Conservation (phyloP, 305 asterid genomes). For the Andrographis paniculata region DNA sequence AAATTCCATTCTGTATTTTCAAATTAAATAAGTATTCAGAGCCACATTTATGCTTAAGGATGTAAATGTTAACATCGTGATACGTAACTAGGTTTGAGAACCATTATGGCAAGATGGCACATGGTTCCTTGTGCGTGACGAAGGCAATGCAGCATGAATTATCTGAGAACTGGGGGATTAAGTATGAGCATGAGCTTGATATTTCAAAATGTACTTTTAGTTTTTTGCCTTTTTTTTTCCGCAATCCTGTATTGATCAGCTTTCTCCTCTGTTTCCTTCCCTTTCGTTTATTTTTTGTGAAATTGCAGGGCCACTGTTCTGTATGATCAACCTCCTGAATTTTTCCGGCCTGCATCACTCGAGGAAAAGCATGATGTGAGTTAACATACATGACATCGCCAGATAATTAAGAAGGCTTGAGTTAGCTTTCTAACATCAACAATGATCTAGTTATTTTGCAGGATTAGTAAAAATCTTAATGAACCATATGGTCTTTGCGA, state of each 20-base stretch:
- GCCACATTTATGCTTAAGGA: conserved; percentile 15
- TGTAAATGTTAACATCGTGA: conserved; percentile 15
- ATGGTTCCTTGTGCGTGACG: conserved; percentile 93
- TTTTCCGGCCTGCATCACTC: conserved; percentile 73
- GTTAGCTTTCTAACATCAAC: conserved; percentile 23
- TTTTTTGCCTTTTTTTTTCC: conserved; percentile 10
- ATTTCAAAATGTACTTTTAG: conserved; percentile 1
- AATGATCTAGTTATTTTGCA: conserved; percentile 69
- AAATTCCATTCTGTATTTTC: conserved; percentile 12
- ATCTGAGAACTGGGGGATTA: conserved; percentile 83
- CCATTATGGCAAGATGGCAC: conserved; percentile 75
- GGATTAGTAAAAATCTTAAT: conserved; percentile 50
- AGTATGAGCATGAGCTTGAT: conserved; percentile 37
- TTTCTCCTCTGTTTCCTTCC: conserved; percentile 10
- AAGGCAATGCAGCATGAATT: conserved; percentile 96
- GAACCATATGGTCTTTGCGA: conserved; percentile 59
- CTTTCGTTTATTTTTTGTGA: too few relatives aligned
- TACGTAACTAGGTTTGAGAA: conserved; percentile 72
- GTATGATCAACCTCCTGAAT: conserved; percentile 95
- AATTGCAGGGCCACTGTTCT: conserved; percentile 74
- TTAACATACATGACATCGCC: conserved; percentile 15
- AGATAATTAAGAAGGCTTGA: conserved; percentile 17
- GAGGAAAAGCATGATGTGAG: conserved; percentile 77
- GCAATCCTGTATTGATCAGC: conserved; percentile 5
- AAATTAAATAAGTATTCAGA: conserved; percentile 8